Conservation (phyloP, 257 asterid species). For the Buddleja alternifolia region DNA sequence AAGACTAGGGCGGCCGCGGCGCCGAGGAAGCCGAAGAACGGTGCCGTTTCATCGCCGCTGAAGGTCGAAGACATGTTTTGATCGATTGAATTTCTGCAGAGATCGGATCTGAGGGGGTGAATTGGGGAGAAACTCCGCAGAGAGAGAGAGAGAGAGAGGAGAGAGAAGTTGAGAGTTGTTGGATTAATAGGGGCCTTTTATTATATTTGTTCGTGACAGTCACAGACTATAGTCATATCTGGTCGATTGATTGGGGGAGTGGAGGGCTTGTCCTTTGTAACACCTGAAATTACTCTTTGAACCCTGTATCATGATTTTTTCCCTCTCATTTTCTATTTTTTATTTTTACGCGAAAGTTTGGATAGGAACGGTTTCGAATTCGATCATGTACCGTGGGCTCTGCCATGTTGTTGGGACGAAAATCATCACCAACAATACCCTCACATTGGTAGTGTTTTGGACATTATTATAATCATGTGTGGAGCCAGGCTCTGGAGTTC, state of each 20-base stretch:
- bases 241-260: constrained; percentile 5
- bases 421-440: too few species aligned
- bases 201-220: constrained; percentile 9
- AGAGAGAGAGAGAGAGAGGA: constrained; percentile 20
- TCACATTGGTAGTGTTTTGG: too few species aligned
- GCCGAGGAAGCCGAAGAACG: constrained; percentile 68
- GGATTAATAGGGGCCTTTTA: constrained; percentile 23
- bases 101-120: constrained; percentile 17
- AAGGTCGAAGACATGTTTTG: constrained; percentile 45
- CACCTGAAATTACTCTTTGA: constrained; percentile 14
- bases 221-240: constrained; percentile 10
- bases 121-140: too few species aligned
- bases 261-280: constrained; percentile 18
- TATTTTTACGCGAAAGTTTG: too few species aligned
- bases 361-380: too few species aligned
- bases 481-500: too few species aligned
- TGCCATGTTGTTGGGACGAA: too few species aligned
- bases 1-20: constrained; percentile 68
- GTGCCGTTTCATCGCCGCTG: constrained; percentile 69
- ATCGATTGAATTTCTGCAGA: constrained; percentile 19
- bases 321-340: not conserved
- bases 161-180: constrained; percentile 4
- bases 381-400: too few species aligned
- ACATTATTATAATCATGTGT: too few species aligned
- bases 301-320: not conserved